Evolutionary conservation across 345 rosid genomes (phyloP).

Genomic region (Boechera stricta): DNA sequence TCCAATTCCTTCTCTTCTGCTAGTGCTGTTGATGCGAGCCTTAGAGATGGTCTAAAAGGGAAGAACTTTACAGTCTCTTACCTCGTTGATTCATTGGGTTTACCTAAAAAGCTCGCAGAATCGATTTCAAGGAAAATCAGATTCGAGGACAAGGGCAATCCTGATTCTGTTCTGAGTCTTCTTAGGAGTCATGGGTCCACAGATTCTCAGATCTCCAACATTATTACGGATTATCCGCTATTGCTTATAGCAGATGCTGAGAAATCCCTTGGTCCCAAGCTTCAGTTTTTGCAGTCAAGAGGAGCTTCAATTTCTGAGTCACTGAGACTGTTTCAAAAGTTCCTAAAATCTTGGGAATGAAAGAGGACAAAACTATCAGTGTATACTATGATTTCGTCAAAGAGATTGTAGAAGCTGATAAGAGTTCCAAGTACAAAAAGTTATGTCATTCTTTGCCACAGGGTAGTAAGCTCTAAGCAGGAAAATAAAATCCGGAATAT

Average conservation of each 20-base stretch:
- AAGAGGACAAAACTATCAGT: background rate
- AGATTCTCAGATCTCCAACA: background rate
- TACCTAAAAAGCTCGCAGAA: constrained; percentile 21
- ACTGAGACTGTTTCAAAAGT: background rate
- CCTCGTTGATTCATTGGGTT: constrained; percentile 38
- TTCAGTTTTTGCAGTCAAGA: background rate
- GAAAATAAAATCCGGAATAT: background rate
- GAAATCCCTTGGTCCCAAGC: background rate
- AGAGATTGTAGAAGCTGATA: background rate
- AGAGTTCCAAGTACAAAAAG: background rate
- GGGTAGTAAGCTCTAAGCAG: background rate
- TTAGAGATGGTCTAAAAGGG: background rate
- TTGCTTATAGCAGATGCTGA: background rate
- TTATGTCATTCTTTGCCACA: background rate
- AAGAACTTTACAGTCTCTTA: constrained; percentile 24
- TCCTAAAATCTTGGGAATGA: background rate
- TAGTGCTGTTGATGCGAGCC: background rate
- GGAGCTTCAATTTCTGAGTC: background rate
- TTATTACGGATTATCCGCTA: background rate
- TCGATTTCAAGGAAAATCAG: constrained; percentile 24
- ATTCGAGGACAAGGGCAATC: background rate
- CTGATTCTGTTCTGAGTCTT: background rate
- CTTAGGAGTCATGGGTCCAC: background rate
- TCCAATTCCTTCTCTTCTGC: constrained; percentile 1
- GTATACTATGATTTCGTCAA: background rate